These are phyloP conservation scores for Solanum chiquidenum DNA, from an alignment of 257 asterid genomes.

Conservation along the genomic window DNA sequence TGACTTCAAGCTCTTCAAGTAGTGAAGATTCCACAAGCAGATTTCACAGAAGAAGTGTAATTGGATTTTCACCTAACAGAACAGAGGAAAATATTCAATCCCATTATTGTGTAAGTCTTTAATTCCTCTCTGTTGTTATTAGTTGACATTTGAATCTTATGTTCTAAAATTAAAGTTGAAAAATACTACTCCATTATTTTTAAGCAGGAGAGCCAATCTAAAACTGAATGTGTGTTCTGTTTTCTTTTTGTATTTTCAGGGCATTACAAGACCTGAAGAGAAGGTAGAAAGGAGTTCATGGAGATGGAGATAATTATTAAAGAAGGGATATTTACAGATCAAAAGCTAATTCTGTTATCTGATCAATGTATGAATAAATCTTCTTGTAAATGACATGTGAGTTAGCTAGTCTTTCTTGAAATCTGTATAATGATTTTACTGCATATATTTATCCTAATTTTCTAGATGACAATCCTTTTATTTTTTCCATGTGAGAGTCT, in stretches of 20 bases:
- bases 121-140: not conserved
- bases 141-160: not conserved
- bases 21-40: conserved; percentile 22
- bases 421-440: not conserved
- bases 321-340: not conserved
- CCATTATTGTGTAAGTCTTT: conserved; percentile 11
- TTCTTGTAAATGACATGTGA: not conserved
- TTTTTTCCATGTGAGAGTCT: not conserved
- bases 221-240: not conserved
- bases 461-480: not conserved
- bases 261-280: not conserved
- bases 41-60: conserved; percentile 9
- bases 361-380: not conserved
- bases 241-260: conserved; percentile 6
- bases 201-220: not conserved
- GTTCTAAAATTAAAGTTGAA: too few relatives aligned
- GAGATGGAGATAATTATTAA: conserved; percentile 19
- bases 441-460: not conserved
- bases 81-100: conserved; percentile 2
- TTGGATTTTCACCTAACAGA: conserved; percentile 2
- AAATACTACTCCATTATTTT: too few relatives aligned
- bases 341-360: conserved; percentile 3
- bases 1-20: conserved; percentile 27
- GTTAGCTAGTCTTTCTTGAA: not conserved
- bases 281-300: conserved; percentile 16